Evolutionary conservation across 441 rosid genomes (phyloP).

Genomic region (Adansonia rubrostipa): DNA sequence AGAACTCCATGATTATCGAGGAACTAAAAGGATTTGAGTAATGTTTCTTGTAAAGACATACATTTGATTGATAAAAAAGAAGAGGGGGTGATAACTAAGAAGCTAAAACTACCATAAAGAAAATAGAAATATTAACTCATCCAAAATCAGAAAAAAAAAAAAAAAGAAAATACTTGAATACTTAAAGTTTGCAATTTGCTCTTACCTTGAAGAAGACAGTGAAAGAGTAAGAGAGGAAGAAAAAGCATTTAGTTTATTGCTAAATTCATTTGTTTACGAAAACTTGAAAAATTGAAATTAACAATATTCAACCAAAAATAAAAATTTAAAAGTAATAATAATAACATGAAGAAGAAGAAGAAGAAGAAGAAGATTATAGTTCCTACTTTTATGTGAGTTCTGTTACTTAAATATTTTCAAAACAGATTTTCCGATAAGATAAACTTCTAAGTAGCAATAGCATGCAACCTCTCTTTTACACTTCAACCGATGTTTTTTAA

Average conservation of each 20-base stretch:
- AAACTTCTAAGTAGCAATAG: neutral
- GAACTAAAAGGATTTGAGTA: too few species aligned
- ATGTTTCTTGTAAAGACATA: too few species aligned
- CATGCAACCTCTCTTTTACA: neutral
- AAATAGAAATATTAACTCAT: too few species aligned
- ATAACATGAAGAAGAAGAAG: neutral
- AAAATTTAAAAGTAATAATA: too few species aligned
- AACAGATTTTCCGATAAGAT: neutral
- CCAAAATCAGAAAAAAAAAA: neutral
- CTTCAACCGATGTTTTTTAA: too few species aligned
- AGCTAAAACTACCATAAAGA: too few species aligned
- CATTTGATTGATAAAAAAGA: too few species aligned
- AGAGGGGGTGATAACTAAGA: too few species aligned
- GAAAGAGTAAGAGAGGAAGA: neutral
- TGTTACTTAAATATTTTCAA: neutral
- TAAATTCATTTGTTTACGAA: neutral
- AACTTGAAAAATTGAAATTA: neutral
- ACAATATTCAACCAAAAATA: too few species aligned
- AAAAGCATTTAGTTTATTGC: neutral
- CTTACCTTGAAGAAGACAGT: constrained; percentile 1
- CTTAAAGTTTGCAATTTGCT: too few species aligned
- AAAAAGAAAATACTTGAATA: neutral
- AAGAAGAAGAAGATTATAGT: neutral
- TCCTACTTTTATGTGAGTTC: constrained; percentile 2
- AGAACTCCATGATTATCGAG: neutral